These are phyloP conservation scores for Chalaropsis ovoidea DNA, from an alignment of 2,329 filamentous ascomycete genomes.

Conservation along the genomic window DNA sequence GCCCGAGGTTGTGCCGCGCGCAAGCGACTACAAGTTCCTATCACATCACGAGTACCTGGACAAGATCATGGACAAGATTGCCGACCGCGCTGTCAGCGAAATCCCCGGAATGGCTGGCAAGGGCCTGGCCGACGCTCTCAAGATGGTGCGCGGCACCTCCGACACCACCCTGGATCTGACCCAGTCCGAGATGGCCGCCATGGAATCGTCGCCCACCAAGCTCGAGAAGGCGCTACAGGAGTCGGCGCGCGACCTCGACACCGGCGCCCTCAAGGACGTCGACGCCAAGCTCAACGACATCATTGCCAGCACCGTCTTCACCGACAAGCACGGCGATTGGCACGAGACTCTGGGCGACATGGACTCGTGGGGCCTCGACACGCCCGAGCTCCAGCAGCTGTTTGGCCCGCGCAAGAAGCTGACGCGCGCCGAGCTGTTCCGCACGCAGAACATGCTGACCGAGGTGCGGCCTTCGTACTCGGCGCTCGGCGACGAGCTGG, in stretches of 20 bases:
- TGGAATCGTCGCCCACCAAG: constrained; percentile 41
- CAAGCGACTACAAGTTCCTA: constrained; percentile 49
- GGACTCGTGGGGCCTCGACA: constrained; percentile 29
- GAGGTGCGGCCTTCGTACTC: constrained; percentile 26
- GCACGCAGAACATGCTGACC: constrained; percentile 25
- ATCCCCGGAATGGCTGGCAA: constrained; percentile 37
- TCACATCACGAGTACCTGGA: constrained; percentile 46
- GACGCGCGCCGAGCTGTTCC: constrained; percentile 23
- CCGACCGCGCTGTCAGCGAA: constrained; percentile 45
- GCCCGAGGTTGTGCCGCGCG: constrained; percentile 40
- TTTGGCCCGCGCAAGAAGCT: constrained; percentile 25
- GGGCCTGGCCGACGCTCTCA: constrained; percentile 37
- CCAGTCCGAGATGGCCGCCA: constrained; percentile 40
- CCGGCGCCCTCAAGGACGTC: constrained; percentile 22
- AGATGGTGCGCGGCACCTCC: constrained; percentile 36
- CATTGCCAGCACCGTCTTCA: constrained; percentile 23
- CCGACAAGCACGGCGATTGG: constrained; percentile 30
- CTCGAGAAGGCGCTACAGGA: constrained; percentile 19
- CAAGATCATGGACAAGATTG: constrained; percentile 30
- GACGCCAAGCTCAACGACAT: constrained; percentile 24
- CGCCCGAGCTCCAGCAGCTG: constrained; percentile 26
- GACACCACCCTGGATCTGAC: constrained; percentile 41
- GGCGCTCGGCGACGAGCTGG: constrained; percentile 36
- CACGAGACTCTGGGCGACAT: constrained; percentile 32
- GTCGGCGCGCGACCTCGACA: constrained; percentile 18